Conservation (phyloP, 805 yeast species). For the Lachancea cidri region DNA sequence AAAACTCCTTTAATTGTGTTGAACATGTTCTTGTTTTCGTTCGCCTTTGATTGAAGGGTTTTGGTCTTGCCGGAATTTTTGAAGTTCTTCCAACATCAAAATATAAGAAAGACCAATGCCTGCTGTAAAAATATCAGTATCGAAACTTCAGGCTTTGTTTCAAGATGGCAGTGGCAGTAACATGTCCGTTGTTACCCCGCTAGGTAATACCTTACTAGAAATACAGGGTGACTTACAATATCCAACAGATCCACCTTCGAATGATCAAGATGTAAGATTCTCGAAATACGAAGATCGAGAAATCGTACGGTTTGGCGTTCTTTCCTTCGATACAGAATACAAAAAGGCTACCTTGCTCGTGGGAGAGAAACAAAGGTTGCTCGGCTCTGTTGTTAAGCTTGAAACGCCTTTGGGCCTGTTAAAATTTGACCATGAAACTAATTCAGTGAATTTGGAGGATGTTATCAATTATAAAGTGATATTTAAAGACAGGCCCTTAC, state of each 20-base stretch:
- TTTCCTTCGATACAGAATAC: slow-evolving; percentile 17
- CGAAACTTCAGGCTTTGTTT: slow-evolving; percentile 19
- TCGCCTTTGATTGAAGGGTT: neutral
- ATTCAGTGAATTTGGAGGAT: slow-evolving; percentile 49
- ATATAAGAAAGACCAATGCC: slow-evolving; percentile 19
- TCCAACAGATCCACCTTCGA: slow-evolving; percentile 36
- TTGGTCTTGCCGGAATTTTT: neutral
- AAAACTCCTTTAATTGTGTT: slow-evolving; percentile 2
- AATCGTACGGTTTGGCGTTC: slow-evolving; percentile 24
- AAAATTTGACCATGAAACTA: slow-evolving; percentile 34
- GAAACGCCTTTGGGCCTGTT: slow-evolving; percentile 64
- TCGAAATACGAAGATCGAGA: slow-evolving; percentile 14
- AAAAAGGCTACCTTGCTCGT: slow-evolving; percentile 52
- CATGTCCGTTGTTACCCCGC: slow-evolving; percentile 35
- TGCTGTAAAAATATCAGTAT: slow-evolving; percentile 20
- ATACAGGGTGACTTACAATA: slow-evolving; percentile 69
- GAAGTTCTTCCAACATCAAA: neutral
- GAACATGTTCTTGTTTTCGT: neutral
- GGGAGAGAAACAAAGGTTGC: slow-evolving; percentile 63
- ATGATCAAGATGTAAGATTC: slow-evolving; percentile 26
- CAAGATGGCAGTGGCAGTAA: slow-evolving; percentile 14
- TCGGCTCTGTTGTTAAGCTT: slow-evolving; percentile 55
- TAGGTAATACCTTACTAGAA: slow-evolving; percentile 58
- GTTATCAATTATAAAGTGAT: slow-evolving; percentile 53
- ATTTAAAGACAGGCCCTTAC: slow-evolving; percentile 67